Base-by-base conservation (phyloP, 495 filamentous ascomycete genomes). In the Xylaria sp. region DNA sequence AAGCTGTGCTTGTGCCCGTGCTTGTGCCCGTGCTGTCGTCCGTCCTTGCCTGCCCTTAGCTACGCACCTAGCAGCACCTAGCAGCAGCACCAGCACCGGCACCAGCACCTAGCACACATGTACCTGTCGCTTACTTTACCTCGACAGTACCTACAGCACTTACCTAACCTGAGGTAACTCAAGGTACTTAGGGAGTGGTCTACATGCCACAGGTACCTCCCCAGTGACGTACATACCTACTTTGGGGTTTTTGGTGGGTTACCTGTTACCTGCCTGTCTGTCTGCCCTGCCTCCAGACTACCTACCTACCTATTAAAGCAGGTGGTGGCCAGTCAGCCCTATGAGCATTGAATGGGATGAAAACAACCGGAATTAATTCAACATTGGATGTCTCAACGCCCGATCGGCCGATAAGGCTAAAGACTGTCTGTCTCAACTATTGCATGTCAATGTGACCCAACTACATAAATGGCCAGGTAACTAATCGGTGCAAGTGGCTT, bases 311-410 rank as follows among this genome's bases (percentile, higher is more conserved):
- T 65, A 65, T 65, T 65, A 50, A 17, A 65, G 62, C 19, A 50
- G 29, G 62, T 65, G 61, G 24, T 43, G 26, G 21, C 21, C n/a
- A 9, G 48, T 67, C 64, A 67, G 64, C 64, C 64, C 64, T 67
- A 67, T 9, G 46, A 55, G 19, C 21, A 41, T 67, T 7, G 14
- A 65, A 48, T 65, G 11, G 21, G 35, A 35, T 24, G 21, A 55
- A 41, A 59, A 67, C 44, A 17, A 53, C 21, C 61, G 26, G 43
- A 64, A 31, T 64, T 48, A 64, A 31, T 64, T 48, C 29, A 46
- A 48, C 43, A 33, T 50, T 40, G 59, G 59, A 62, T 37, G 21
- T 26, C 35, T 17, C 17, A n/a, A 44, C 59, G 21, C 59, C 59
- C 59, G 40, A 62, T 37, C 33, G 8, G 14, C 35, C 17, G 59